Percentiles rank a stretch among this genome's conserved stretches.
Evolutionary conservation across 2,329 filamentous ascomycete species (phyloP).

Genomic region (Penicillium sp.): DNA sequence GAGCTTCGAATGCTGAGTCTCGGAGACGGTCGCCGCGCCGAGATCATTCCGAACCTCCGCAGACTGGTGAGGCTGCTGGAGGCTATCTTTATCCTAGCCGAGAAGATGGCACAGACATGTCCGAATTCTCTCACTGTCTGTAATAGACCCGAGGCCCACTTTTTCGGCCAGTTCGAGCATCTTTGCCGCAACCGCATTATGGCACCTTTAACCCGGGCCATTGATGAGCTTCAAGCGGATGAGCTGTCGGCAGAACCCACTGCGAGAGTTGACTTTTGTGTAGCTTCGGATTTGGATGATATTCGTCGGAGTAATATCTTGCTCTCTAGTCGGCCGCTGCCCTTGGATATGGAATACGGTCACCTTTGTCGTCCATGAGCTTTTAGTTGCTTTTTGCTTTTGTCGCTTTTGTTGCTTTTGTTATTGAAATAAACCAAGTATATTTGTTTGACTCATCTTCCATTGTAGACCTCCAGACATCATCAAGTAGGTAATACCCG

Average conservation of each 20-base stretch:
- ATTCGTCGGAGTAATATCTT: not conserved
- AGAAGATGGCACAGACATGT: not conserved
- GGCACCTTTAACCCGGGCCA: not conserved
- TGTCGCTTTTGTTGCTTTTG: not conserved
- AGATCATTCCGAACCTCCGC: not conserved
- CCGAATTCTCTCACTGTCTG: not conserved
- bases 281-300: not conserved
- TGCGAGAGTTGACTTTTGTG: not conserved
- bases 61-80: not conserved
- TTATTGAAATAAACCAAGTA: not conserved
- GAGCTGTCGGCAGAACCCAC: not conserved
- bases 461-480: not conserved
- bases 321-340: not conserved
- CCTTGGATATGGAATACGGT: not conserved
- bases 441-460: not conserved
- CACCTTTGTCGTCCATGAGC: not conserved
- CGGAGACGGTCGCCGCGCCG: not conserved
- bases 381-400: too few species aligned
- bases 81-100: not conserved
- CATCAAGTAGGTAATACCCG: not conserved
- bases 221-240: not conserved
- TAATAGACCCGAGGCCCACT: not conserved
- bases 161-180: not conserved
- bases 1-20: not conserved
- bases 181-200: not conserved